Evolutionary conservation across 352 stramenopile genomes (phyloP).

Genomic region (Phytopythium litorale): DNA sequence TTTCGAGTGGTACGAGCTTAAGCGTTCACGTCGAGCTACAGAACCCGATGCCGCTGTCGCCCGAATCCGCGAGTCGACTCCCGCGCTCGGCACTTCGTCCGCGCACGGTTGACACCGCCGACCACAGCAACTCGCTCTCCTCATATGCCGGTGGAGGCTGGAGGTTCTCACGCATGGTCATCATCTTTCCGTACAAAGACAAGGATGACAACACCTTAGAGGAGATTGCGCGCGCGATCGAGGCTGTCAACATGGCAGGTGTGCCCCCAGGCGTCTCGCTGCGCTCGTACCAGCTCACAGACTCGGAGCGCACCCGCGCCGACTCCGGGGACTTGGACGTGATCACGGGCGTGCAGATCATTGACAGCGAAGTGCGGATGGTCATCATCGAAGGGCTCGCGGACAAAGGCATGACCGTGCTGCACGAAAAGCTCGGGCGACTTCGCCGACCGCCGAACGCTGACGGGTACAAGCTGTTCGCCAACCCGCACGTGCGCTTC

Average conservation of each 20-base stretch:
- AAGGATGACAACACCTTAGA: constrained; percentile 27
- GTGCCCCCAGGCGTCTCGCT: constrained; percentile 49
- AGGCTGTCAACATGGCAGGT: constrained; percentile 51
- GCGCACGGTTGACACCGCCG: constrained; percentile 3
- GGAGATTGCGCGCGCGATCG: constrained; percentile 51
- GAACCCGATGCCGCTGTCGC: constrained; percentile 18
- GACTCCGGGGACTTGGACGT: constrained; percentile 70
- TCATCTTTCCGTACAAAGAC: constrained; percentile 86
- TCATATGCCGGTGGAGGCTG: not conserved
- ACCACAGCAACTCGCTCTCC: not conserved
- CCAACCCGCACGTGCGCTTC: constrained; percentile 74
- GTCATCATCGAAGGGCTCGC: constrained; percentile 85
- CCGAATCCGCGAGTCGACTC: not conserved
- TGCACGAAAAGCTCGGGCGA: constrained; percentile 40
- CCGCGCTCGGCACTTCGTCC: not conserved
- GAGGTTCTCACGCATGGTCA: constrained; percentile 69
- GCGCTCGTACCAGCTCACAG: constrained; percentile 76
- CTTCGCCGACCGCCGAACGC: constrained; percentile 25
- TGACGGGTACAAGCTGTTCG: constrained; percentile 54
- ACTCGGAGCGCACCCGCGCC: constrained; percentile 43
- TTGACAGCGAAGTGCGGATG: constrained; percentile 85
- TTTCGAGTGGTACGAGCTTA: constrained; percentile 34
- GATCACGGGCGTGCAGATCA: constrained; percentile 83
- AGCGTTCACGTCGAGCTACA: constrained; percentile 42
- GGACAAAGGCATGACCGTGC: constrained; percentile 38